These are phyloP conservation scores for Lignosus rhinocerotis DNA, from an alignment of 1,284 basidiomycete genomes.

Conservation along the genomic window DNA sequence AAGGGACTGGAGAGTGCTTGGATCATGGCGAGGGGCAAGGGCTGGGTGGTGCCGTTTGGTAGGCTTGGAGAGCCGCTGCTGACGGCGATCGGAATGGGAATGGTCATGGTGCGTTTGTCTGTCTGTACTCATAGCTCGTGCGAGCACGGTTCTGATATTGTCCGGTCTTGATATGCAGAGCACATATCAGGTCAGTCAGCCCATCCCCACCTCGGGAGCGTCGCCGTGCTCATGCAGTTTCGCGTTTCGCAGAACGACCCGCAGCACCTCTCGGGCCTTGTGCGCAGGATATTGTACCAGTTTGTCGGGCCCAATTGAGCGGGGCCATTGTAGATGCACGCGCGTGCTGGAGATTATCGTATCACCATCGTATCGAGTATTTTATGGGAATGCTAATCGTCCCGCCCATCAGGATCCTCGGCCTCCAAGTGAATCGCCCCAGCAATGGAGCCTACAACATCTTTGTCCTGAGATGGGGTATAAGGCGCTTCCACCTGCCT, in stretches of 20 bases:
- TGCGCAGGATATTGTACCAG: slow-evolving; percentile 88
- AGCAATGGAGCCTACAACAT: too few relatives aligned
- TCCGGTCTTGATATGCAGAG: slow-evolving; percentile 33
- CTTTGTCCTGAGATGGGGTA: too few relatives aligned
- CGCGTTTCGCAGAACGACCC: slow-evolving; percentile 75
- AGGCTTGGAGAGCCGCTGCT: slow-evolving; percentile 68
- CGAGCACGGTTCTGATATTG: background rate
- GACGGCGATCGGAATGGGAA: slow-evolving; percentile 79
- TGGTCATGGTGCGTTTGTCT: slow-evolving; percentile 77
- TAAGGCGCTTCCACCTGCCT: too few relatives aligned
- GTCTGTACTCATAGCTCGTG: background rate
- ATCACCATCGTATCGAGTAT: background rate
- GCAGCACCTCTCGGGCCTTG: slow-evolving; percentile 84
- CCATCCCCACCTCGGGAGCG: slow-evolving; percentile 11
- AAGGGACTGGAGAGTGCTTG: slow-evolving; percentile 88
- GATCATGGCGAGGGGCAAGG: slow-evolving; percentile 76
- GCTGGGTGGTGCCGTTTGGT: slow-evolving; percentile 77
- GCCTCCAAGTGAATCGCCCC: too few relatives aligned
- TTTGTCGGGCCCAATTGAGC: slow-evolving; percentile 82
- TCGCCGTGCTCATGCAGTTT: background rate
- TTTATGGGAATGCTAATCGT: slow-evolving; percentile 3
- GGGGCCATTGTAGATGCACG: background rate
- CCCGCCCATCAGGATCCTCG: too few relatives aligned
- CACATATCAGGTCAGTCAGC: slow-evolving; percentile 45
- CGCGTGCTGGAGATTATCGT: background rate